A percentile compares a stretch with the other conserved stretches of the same genome.
Evolutionary conservation across 371 early-diverging fungal species (phyloP).

Genomic region (Cladochytrium tenue): DNA sequence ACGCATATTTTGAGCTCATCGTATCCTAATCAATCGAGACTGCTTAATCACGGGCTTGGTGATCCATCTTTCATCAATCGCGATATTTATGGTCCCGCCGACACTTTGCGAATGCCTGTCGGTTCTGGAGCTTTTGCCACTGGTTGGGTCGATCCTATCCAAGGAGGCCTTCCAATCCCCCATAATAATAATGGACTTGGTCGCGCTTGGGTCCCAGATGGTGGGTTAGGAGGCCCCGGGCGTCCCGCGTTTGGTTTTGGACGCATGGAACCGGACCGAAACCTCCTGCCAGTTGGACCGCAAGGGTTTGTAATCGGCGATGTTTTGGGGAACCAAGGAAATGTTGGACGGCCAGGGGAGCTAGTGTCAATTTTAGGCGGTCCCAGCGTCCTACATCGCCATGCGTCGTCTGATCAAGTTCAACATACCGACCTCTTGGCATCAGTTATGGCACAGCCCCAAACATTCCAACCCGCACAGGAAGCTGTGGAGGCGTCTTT

Average conservation of each 20-base stretch:
- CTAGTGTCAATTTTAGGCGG: neutral
- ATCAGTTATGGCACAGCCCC: neutral
- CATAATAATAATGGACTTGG: neutral
- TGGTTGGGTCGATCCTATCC: neutral
- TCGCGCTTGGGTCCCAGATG: neutral
- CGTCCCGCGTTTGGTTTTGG: neutral
- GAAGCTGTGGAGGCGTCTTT: neutral
- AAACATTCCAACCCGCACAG: neutral
- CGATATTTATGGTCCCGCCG: neutral
- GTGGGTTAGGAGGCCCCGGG: too few species aligned
- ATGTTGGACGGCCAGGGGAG: neutral
- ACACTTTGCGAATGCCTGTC: too few species aligned
- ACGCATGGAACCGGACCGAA: neutral
- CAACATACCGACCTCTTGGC: neutral
- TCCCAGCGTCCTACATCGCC: neutral
- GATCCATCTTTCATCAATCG: neutral
- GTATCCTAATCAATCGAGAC: neutral
- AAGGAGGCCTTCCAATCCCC: neutral
- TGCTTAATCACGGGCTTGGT: neutral
- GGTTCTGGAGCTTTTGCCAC: neutral
- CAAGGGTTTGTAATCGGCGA: neutral
- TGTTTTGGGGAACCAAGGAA: neutral
- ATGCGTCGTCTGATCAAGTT: too few species aligned
- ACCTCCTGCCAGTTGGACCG: too few species aligned
- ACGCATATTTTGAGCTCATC: neutral